Conservation (phyloP, 805 yeast genomes). For the Zygosaccharomyces pseudorouxii region DNA sequence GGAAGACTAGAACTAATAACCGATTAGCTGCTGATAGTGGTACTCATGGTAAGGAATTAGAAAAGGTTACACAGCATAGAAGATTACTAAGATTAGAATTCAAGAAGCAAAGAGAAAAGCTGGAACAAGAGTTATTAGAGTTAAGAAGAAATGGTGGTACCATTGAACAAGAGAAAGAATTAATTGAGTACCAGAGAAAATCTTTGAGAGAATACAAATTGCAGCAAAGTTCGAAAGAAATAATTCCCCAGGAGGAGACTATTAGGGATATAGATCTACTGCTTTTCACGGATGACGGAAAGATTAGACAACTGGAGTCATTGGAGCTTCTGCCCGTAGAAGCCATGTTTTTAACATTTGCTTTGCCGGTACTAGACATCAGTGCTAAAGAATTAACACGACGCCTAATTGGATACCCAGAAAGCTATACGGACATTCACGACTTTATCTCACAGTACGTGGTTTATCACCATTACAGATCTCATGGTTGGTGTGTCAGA, state of each 20-base stretch:
- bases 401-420: slow-evolving; percentile 15
- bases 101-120: slow-evolving; percentile 60
- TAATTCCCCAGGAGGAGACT: slow-evolving; percentile 36
- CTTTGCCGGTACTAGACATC: slow-evolving; percentile 46
- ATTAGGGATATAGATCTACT: slow-evolving; percentile 16
- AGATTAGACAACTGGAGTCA: slow-evolving; percentile 25
- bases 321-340: slow-evolving; percentile 76
- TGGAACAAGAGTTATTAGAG: slow-evolving; percentile 48
- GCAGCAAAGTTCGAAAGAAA: slow-evolving; percentile 18
- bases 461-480: slow-evolving; percentile 80
- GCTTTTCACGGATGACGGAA: slow-evolving; percentile 31
- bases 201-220: slow-evolving; percentile 32
- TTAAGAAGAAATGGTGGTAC: slow-evolving; percentile 36
- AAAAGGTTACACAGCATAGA: slow-evolving; percentile 71
- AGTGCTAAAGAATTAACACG: slow-evolving; percentile 16
- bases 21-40: slow-evolving; percentile 43
- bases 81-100: slow-evolving; percentile 67
- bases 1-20: slow-evolving; percentile 64
- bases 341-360: slow-evolving; percentile 61
- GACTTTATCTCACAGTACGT: slow-evolving; percentile 54
- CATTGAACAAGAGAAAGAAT: slow-evolving; percentile 27
- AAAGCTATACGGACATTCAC: slow-evolving; percentile 28
- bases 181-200: slow-evolving; percentile 34
- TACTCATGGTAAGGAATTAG: slow-evolving; percentile 43
- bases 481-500: slow-evolving; percentile 91